Evolutionary conservation across 352 stramenopile genomes (phyloP), one percentile per base, ranked within the genome.

Genomic region (Pythium coloratum): DNA sequence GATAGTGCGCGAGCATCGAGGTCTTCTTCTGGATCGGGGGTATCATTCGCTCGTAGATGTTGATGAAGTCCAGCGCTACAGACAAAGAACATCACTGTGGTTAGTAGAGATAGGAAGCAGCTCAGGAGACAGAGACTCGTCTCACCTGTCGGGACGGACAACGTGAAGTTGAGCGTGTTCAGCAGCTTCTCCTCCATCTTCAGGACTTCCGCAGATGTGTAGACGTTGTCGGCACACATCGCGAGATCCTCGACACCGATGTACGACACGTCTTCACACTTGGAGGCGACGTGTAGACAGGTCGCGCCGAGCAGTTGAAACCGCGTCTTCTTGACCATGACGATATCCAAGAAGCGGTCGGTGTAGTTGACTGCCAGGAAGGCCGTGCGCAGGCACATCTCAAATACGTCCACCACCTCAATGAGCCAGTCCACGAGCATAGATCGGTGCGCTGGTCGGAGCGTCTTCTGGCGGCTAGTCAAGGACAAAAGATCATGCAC

Each of bases 401-500:
- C 90, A 59, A 97, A 97, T 33, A 97, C 90, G 65, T 97, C 90
- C 42, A 97, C 90, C 32, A 97, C 90, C 90, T 97, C 90, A 62
- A 97, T 94, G 14, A 97, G 75, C 90, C 90, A 97, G 70, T 97
- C 90, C 4, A 97, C 90, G 36, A 97, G 85, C 90, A 97, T 97
- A 14, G 86, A 94, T 26, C 90, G 86, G 51, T 97, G 88, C 1
- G 88, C 78, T 7, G 90, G 88, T 64, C 87, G 79, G 18, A 97
- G 68, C 3, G 84, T 92, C 54, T 92, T 93, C 65, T 94, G 85
- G 1, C 84, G 83, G 64, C 86, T 93, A 56, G 64, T 13, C 20
- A 26, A 59, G 8, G 53, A n/a, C 30, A 44, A 28, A 36, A 30
- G 6, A 62, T 66, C 3, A 16, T 44, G 36, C 44, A 28, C 44